phyloP scores from a whole-genome alignment of 2,329 filamentous ascomycete species.

The Xylariales sp. region DNA sequence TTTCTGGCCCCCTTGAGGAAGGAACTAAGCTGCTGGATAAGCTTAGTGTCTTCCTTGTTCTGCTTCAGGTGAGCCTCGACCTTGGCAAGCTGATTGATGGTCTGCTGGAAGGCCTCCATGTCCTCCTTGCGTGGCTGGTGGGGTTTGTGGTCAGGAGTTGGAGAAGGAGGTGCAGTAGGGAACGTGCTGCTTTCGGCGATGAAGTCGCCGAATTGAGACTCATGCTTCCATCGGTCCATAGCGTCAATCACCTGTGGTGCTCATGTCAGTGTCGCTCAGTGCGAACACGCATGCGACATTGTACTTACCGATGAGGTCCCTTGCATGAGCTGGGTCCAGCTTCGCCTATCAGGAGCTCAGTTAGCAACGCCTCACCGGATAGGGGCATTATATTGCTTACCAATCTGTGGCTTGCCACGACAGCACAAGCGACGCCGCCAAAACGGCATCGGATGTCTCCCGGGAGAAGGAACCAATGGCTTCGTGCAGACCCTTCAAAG shows the following conservation, averaged over 20 bases:
- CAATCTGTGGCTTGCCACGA: constrained; percentile 97
- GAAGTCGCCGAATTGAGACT: constrained; percentile 80
- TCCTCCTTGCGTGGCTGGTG: constrained; percentile 65
- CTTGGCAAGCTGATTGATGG: constrained; percentile 61
- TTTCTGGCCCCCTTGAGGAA: constrained; percentile 71
- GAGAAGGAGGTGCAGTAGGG: constrained; percentile 60
- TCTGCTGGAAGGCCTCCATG: constrained; percentile 61
- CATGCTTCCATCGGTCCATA: constrained; percentile 88
- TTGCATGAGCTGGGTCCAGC: constrained; percentile 89
- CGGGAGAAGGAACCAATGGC: constrained; percentile 81
- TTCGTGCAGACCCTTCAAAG: constrained; percentile 81
- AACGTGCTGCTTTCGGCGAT: constrained; percentile 75
- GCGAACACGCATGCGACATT: background rate
- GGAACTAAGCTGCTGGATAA: constrained; percentile 63
- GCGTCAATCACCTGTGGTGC: constrained; percentile 69
- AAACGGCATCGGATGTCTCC: constrained; percentile 82
- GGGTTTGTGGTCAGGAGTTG: constrained; percentile 55
- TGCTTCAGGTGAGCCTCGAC: constrained; percentile 65
- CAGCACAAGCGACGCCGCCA: constrained; percentile 85
- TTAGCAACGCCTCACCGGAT: constrained; percentile 29
- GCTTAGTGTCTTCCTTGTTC: constrained; percentile 63
- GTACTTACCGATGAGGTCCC: constrained; percentile 77
- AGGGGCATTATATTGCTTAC: constrained; percentile 51
- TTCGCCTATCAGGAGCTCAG: constrained; percentile 56
- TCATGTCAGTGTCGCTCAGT: constrained; percentile 20